A percentile compares a stretch with the other conserved stretches of the same genome.
Evolutionary conservation across 768 basidiomycete genomes (phyloP).

Genomic region (Dentipellis fragilis): DNA sequence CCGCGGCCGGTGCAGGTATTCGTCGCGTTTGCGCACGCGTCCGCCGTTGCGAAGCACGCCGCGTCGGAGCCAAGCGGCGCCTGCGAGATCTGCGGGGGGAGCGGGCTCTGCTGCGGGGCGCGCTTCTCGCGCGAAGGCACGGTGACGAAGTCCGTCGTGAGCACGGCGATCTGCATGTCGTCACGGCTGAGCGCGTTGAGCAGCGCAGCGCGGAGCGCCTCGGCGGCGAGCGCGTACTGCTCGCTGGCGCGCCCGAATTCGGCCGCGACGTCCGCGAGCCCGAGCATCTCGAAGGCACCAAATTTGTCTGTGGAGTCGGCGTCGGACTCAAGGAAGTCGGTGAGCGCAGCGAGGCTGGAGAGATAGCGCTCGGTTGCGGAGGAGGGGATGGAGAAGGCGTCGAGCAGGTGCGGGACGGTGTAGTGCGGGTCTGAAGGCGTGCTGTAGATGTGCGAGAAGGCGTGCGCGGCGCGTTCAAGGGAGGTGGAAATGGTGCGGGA

Average conservation of each 20-base stretch:
- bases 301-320: slow-evolving; percentile 34
- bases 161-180: slow-evolving; percentile 38
- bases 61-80: slow-evolving; percentile 50
- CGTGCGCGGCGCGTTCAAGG: slow-evolving; percentile 44
- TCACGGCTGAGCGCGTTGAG: slow-evolving; percentile 29
- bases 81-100: slow-evolving; percentile 35
- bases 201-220: slow-evolving; percentile 39
- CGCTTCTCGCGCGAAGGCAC: slow-evolving; percentile 4
- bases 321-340: slow-evolving; percentile 45
- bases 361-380: slow-evolving; percentile 29
- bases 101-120: slow-evolving; percentile 31
- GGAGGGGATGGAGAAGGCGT: slow-evolving; percentile 32
- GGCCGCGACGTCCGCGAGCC: slow-evolving; percentile 37
- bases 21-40: slow-evolving; percentile 54
- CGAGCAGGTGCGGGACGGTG: slow-evolving; percentile 24
- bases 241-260: slow-evolving; percentile 41
- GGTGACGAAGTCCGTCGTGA: slow-evolving; percentile 26
- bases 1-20: slow-evolving; percentile 63
- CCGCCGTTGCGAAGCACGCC: slow-evolving; percentile 47
- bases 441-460: slow-evolving; percentile 44
- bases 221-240: slow-evolving; percentile 39
- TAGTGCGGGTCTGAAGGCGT: slow-evolving; percentile 21
- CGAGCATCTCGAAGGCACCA: slow-evolving; percentile 50
- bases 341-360: slow-evolving; percentile 32
- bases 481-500: slow-evolving; percentile 48